Percentiles rank a stretch among this genome's conserved stretches.
Evolutionary conservation across 2,329 filamentous ascomycete species (phyloP).

Genomic region (Nigrospora sphaerica): DNA sequence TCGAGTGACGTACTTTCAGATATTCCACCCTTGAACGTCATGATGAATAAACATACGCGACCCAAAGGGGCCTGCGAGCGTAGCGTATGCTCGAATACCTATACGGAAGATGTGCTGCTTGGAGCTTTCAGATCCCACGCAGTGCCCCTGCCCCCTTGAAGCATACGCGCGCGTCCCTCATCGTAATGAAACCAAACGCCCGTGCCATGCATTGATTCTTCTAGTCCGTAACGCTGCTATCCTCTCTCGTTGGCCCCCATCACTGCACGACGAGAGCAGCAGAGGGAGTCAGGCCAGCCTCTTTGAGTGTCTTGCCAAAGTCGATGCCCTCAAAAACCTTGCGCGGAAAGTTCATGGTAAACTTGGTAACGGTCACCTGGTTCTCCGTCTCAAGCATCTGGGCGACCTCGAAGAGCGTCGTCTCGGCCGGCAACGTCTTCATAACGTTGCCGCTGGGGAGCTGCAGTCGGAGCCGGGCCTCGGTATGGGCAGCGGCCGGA

Average conservation of each 20-base stretch:
- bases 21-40: no score
- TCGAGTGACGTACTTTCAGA: no score
- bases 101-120: no score
- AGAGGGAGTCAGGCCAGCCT: constrained; percentile 83
- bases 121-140: no score
- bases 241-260: not conserved
- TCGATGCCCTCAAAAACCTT: constrained; percentile 71
- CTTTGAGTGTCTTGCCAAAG: constrained; percentile 86
- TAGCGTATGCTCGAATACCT: no score
- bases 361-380: constrained; percentile 64
- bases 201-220: constrained; percentile 9
- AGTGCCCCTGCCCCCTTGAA: no score
- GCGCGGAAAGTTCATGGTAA: constrained; percentile 79
- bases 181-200: no score
- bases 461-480: constrained; percentile 77
- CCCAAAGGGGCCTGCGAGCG: no score
- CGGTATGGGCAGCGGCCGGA: constrained; percentile 66
- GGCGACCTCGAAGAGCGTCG: constrained; percentile 88
- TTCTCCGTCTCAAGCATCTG: constrained; percentile 66
- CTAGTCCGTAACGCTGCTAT: not conserved
- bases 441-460: constrained; percentile 67
- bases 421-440: constrained; percentile 84
- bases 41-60: no score
- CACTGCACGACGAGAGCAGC: constrained; percentile 76
- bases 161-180: no score